phyloP scores from a whole-genome alignment of 2,329 filamentous ascomycete genomes.

The Calonectria ilicicola region DNA sequence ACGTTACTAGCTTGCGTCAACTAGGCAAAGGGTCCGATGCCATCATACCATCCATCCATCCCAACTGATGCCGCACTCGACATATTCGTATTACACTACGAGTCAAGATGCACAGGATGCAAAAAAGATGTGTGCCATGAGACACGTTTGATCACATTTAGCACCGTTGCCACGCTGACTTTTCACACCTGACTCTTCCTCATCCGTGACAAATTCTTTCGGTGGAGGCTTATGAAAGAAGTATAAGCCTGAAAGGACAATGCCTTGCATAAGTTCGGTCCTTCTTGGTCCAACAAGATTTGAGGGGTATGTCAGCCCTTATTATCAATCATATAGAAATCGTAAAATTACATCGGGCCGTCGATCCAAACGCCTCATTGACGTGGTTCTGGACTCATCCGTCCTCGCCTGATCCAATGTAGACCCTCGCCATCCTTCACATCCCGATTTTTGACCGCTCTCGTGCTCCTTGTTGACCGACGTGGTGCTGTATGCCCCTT shows the following conservation, averaged over 20 bases:
- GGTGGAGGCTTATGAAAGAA: neutral
- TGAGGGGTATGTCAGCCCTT: neutral
- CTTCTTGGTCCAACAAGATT: neutral
- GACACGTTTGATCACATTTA: neutral
- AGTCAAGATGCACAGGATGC: conserved; percentile 12
- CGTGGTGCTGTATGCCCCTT: conserved; percentile 14
- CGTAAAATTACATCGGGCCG: neutral
- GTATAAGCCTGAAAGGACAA: neutral
- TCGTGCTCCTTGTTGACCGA: conserved; percentile 35
- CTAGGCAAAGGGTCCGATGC: neutral
- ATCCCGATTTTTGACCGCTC: conserved; percentile 18
- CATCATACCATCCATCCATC: neutral
- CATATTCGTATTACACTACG: neutral
- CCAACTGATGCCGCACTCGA: neutral
- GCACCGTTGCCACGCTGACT: neutral
- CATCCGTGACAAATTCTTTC: neutral
- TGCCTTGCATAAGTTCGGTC: neutral
- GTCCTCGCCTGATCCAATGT: conserved; percentile 23
- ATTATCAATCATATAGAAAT: neutral
- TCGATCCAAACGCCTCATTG: neutral
- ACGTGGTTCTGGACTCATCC: conserved; percentile 3
- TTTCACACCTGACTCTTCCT: neutral
- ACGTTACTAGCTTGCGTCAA: neutral
- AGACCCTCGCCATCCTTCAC: conserved; percentile 23
- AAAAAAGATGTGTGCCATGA: neutral